Evolutionary conservation across 371 early-diverging fungal species (phyloP).

Genomic region (Basidiobolus meristosporus): DNA sequence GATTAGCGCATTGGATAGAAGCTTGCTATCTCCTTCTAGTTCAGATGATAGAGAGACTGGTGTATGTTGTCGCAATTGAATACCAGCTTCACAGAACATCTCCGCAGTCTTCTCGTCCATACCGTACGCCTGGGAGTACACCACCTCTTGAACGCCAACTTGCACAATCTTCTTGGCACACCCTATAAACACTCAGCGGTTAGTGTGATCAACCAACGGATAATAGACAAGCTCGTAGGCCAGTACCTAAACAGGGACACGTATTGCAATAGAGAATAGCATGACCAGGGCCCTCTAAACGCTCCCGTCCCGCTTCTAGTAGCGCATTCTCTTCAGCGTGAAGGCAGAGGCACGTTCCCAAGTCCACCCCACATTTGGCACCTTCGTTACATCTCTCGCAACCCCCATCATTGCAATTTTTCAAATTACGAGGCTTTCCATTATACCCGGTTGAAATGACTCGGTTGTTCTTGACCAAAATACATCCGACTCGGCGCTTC

Average conservation of each 20-base stretch:
- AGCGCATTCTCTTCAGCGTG: conserved; percentile 98
- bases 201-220: neutral
- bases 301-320: conserved; percentile 79
- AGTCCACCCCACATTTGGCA: conserved; percentile 45
- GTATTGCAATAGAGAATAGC: conserved; percentile 86
- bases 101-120: conserved; percentile 73
- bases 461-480: conserved; percentile 73
- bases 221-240: too few relatives aligned
- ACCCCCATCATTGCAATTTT: conserved; percentile 91
- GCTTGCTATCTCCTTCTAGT: too few relatives aligned
- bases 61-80: conserved; percentile 58
- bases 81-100: conserved; percentile 62
- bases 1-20: too few relatives aligned
- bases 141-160: conserved; percentile 78
- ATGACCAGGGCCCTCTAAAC: conserved; percentile 35
- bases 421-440: conserved; percentile 82
- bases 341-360: conserved; percentile 88
- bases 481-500: conserved; percentile 95
- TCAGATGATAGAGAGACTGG: too few relatives aligned
- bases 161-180: conserved; percentile 96
- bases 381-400: conserved; percentile 83
- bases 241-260: conserved; percentile 53
- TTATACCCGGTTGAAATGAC: conserved; percentile 97
- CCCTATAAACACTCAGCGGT: conserved; percentile 25
- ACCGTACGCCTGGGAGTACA: conserved; percentile 70